phyloP scores from a whole-genome alignment of 371 early-diverging fungal genomes.

The Zychaea mexicana region DNA sequence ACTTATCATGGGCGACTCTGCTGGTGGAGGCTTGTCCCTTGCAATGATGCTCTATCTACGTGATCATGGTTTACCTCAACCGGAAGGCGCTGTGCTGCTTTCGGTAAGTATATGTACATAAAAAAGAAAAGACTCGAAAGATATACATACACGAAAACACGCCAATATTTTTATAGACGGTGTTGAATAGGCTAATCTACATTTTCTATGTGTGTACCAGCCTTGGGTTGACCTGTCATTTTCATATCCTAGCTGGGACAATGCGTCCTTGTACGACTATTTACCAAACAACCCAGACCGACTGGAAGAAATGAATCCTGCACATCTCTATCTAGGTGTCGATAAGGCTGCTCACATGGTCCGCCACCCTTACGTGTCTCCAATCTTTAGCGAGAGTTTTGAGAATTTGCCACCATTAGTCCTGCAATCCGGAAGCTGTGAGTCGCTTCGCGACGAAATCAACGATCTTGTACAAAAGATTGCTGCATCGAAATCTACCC shows the following conservation, averaged over 20 bases:
- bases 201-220: too few species aligned
- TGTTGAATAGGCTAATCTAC: too few species aligned
- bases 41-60: constrained; percentile 53
- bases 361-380: constrained; percentile 47
- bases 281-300: constrained; percentile 29
- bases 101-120: constrained; percentile 21
- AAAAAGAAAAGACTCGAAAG: not conserved
- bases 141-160: too few species aligned
- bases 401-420: constrained; percentile 54
- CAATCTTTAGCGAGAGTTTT: constrained; percentile 45
- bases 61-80: constrained; percentile 51
- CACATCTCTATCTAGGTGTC: constrained; percentile 33
- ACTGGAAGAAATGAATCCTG: constrained; percentile 28
- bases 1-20: constrained; percentile 80
- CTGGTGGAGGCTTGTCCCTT: constrained; percentile 64
- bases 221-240: constrained; percentile 47
- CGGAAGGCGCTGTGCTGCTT: constrained; percentile 41
- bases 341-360: constrained; percentile 19
- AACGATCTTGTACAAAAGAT: constrained; percentile 26
- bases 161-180: too few species aligned
- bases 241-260: constrained; percentile 38
- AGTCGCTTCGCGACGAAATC: constrained; percentile 63
- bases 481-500: constrained; percentile 25
- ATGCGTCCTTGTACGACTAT: constrained; percentile 31
- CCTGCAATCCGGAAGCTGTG: constrained; percentile 63